Percentiles rank a stretch among this genome's conserved stretches.
Conservation (phyloP, 306 rosid genomes). For the Astragalus glycyphyllos region DNA sequence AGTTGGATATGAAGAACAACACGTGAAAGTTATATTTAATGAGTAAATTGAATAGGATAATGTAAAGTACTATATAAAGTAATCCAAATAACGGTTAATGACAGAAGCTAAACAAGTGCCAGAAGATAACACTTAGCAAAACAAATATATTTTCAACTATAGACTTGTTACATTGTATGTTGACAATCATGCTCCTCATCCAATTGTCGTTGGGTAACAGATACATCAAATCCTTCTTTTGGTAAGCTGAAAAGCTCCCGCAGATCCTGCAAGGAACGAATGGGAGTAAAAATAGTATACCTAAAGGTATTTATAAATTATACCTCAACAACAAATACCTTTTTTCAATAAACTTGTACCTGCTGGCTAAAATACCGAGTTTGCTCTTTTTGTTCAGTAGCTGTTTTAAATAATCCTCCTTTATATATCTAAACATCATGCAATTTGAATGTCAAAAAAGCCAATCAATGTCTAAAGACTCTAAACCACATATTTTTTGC, state of each 20-base stretch:
- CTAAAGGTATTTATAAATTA: not conserved
- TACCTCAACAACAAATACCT: slow-evolving; percentile 4
- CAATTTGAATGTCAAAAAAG: slow-evolving; percentile 33
- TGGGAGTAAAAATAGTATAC: slow-evolving; percentile 24
- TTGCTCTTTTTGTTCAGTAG: slow-evolving; percentile 96
- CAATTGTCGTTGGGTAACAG: slow-evolving; percentile 86
- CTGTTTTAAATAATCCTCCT: slow-evolving; percentile 90
- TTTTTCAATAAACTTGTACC: slow-evolving; percentile 53
- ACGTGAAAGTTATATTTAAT: slow-evolving; percentile 2
- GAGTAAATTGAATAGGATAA: slow-evolving; percentile 5
- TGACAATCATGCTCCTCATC: slow-evolving; percentile 81
- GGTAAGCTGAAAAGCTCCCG: slow-evolving; percentile 92
- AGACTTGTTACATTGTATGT: slow-evolving; percentile 61
- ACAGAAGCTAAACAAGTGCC: slow-evolving; percentile 1
- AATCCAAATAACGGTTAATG: not conserved
- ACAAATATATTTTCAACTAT: not conserved
- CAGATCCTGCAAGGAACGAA: slow-evolving; percentile 70
- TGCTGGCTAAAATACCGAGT: slow-evolving; percentile 91
- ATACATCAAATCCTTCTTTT: slow-evolving; percentile 86
- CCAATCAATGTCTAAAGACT: not conserved
- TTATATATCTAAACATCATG: slow-evolving; percentile 65
- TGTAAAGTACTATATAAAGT: slow-evolving; percentile 15
- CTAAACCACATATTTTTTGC: not conserved
- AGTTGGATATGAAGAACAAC: slow-evolving; percentile 26
- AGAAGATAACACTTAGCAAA: slow-evolving; percentile 10